A percentile compares a stretch with the other conserved stretches of the same genome.
Conservation (phyloP, 1,284 basidiomycete genomes). For the Naganishia liquefaciens region DNA sequence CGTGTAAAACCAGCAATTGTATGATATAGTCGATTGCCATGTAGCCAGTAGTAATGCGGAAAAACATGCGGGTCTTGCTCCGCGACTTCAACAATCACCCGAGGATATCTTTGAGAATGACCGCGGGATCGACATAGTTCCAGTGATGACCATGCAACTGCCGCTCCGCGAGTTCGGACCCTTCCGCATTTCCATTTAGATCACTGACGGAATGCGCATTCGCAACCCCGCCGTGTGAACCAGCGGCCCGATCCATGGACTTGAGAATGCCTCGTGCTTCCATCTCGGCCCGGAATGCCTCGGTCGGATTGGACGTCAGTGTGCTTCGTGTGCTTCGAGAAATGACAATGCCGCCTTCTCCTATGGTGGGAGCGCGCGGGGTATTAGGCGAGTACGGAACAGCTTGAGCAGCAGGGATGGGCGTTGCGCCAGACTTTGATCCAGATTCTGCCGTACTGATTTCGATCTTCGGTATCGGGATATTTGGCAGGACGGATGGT, state of each 20-base stretch:
- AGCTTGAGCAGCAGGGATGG: neutral
- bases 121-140: constrained; percentile 54
- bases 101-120: constrained; percentile 50
- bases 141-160: constrained; percentile 48
- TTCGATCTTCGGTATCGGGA: constrained; percentile 12
- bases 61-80: neutral
- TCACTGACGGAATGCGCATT: constrained; percentile 1
- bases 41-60: neutral
- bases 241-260: constrained; percentile 21
- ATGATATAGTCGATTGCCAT: neutral
- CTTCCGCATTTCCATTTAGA: constrained; percentile 32
- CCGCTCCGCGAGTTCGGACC: constrained; percentile 32
- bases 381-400: constrained; percentile 4
- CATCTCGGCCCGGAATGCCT: constrained; percentile 19
- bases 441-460: neutral
- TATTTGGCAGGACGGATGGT: constrained; percentile 10
- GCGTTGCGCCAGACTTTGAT: constrained; percentile 10
- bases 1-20: neutral
- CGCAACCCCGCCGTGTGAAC: constrained; percentile 5
- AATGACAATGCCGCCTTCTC: constrained; percentile 13
- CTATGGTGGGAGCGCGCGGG: constrained; percentile 1
- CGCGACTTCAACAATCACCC: constrained; percentile 37
- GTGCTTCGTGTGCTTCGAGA: constrained; percentile 6
- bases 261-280: constrained; percentile 14
- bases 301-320: constrained; percentile 10